These are phyloP conservation scores for Hymenoscyphus repandus DNA, from an alignment of 2,329 filamentous ascomycete genomes.

Conservation along the genomic window DNA sequence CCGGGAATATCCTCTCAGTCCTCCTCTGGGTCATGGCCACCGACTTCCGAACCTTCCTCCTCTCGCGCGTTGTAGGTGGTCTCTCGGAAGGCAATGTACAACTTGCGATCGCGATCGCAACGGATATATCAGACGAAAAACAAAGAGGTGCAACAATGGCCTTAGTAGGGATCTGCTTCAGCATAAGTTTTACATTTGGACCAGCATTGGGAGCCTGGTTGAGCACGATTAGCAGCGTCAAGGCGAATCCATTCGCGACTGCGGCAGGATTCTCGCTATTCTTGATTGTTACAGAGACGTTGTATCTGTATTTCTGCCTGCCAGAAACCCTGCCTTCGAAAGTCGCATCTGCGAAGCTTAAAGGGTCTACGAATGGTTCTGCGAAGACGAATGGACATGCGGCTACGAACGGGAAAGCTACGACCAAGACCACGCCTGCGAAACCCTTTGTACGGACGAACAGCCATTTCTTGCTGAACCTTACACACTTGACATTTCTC, in stretches of 20 bases:
- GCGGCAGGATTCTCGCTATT: constrained; percentile 83
- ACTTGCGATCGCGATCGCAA: constrained; percentile 90
- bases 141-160: constrained; percentile 91
- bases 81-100: constrained; percentile 97
- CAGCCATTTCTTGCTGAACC: constrained; percentile 75
- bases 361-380: constrained; percentile 17
- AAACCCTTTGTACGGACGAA: constrained; percentile 53
- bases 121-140: constrained; percentile 84
- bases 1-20: constrained; percentile 87
- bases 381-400: constrained; percentile 14
- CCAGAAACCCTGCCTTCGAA: constrained; percentile 78
- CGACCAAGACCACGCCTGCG: constrained; percentile 23
- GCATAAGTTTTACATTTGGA: constrained; percentile 93
- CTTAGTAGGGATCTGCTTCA: constrained; percentile 92
- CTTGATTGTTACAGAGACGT: constrained; percentile 79
- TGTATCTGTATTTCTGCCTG: constrained; percentile 77
- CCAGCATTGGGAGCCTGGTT: constrained; percentile 87
- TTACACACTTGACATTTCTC: constrained; percentile 83
- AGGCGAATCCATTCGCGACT: constrained; percentile 88
- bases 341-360: constrained; percentile 32
- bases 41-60: constrained; percentile 92
- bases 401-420: constrained; percentile 10
- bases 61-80: constrained; percentile 87
- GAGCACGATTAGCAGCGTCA: constrained; percentile 69
- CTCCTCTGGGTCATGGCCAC: constrained; percentile 89